Base-by-base conservation (phyloP, 805 yeast species). In the Priceomyces castillae region DNA sequence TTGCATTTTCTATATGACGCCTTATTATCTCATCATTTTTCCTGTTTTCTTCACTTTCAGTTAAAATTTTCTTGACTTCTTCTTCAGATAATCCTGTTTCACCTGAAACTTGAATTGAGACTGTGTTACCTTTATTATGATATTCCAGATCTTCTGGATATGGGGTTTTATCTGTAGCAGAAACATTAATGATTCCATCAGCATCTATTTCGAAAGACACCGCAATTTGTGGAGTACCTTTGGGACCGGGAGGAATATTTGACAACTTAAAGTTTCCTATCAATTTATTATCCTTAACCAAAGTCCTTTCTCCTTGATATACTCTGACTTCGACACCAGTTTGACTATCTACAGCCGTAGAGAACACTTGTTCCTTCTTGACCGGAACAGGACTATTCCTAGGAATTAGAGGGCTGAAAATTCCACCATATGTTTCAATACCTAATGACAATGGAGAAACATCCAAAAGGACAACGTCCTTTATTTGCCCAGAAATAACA, bases 391-490 rank as follows among this genome's bases (percentile, higher is more conserved):
- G 81, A 10, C 90, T 76, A 63, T 86, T 86, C 60, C 94, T 73
- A 39, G 89, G 83, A 44, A 86, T 84, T 56, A 86, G 71, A 30
- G 90, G 89, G 41, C 89, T 80, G 71, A 84, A 85, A 15, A 86
- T 81, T 42, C 94, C 94, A 35, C 95, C 94, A 55, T 84, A 86
- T 1, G 92, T 85, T 62, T 86, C 95, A 53, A 86, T 86, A 45
- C 95, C 95, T 40, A 86, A 63, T 14, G 94, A 84, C 61, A 86
- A 71, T 42, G 95, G 95, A 20, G 94, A 84, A 17, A 86, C 94
- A 65, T 86, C 95, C 52, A 86, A 72, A 43, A 86, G 65, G 41
- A 86, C 75, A 34, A 86, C 92, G 58, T 86, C 85, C 64, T 80
- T 82, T 42, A 86, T 83, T 54, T 86, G 89, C 51, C 95, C 95